Evolutionary conservation across 805 yeast genomes (phyloP), one percentile per base, ranked within the genome.

Genomic region (Schwanniomyces yamadae): DNA sequence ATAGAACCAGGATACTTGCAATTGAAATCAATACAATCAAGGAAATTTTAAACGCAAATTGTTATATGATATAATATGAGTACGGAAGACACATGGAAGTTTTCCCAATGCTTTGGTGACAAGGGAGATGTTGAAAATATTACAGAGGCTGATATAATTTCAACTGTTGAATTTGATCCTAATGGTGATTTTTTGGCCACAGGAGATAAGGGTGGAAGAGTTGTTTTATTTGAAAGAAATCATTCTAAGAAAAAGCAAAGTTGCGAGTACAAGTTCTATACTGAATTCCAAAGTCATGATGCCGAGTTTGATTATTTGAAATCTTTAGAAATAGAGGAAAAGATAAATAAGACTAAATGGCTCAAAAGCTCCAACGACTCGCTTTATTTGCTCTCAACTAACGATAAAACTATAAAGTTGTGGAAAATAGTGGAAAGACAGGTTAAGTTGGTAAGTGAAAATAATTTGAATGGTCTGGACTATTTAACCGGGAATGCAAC

Each of bases 171-270:
- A 65, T 93, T 93, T 54, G 96, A 93, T 59, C 85, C 82, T 55
- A 78, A 93, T 6, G 99, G 99, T 33, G 89, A 93, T 57, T 93
- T 83, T 55, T 69, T 93, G 39, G 99, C 99, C 41, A 93, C 99
- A 1, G 99, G 99, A 44, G 99, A 93, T 66, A 82, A 90, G 56
- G 99, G 99, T 36, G 99, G 99, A 19, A 77, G 99, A 46, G 97
- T 93, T 27, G 99, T 93, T 11, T 64, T 93, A 36, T 93, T 93
- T 62, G 98, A 93, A 62, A 77, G 98, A 51, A 89, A 87, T 59
- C 82, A 77, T 47, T 63, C 67, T 47, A 80, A 80, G 54, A 78
- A 80, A 61, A 83, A 75, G 52, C 55, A 45, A 34, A 54, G 51
- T 39, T 90, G 97, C 62, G 99, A 95, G 62, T 95, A 93, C 67